These are phyloP conservation scores for Suhomyces canberraensis DNA, from an alignment of 805 yeast genomes.

Conservation along the genomic window DNA sequence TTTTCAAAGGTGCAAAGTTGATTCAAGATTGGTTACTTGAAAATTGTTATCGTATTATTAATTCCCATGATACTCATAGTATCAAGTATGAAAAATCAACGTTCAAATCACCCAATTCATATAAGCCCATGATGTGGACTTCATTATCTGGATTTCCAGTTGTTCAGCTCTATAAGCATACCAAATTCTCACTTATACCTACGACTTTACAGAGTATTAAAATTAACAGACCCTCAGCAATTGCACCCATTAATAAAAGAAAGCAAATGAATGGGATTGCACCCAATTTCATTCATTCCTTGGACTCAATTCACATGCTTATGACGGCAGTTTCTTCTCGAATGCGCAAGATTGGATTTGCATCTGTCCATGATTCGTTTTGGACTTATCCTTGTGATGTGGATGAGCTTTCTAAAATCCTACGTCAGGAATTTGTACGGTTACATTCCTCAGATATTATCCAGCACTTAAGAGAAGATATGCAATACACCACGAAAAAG, in stretches of 20 bases:
- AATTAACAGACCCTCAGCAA: conserved; percentile 15
- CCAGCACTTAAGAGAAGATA: conserved; percentile 23
- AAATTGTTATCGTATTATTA: conserved; percentile 29
- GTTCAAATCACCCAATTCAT: conserved; percentile 18
- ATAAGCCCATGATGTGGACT: conserved; percentile 42
- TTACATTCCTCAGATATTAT: conserved; percentile 29
- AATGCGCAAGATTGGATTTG: conserved; percentile 23
- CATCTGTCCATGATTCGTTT: conserved; percentile 42
- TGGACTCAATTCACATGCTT: conserved; percentile 39
- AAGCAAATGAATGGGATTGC: conserved; percentile 39
- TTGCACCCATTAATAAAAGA: conserved; percentile 23
- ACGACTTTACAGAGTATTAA: conserved; percentile 24
- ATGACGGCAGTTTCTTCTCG: conserved; percentile 31
- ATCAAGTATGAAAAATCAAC: conserved; percentile 9
- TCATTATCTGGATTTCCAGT: conserved; percentile 40
- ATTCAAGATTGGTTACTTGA: conserved; percentile 36
- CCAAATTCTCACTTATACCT: conserved; percentile 9
- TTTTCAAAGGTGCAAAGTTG: conserved; percentile 31
- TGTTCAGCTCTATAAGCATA: conserved; percentile 31
- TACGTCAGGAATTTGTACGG: conserved; percentile 35
- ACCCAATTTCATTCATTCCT: conserved; percentile 42
- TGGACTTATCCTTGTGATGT: conserved; percentile 41
- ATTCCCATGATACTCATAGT: conserved; percentile 20
- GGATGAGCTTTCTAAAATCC: conserved; percentile 18
- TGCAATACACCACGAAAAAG: conserved; percentile 18